phyloP scores from a whole-genome alignment of 2,329 filamentous ascomycete genomes.

The Alternaria conjuncta region DNA sequence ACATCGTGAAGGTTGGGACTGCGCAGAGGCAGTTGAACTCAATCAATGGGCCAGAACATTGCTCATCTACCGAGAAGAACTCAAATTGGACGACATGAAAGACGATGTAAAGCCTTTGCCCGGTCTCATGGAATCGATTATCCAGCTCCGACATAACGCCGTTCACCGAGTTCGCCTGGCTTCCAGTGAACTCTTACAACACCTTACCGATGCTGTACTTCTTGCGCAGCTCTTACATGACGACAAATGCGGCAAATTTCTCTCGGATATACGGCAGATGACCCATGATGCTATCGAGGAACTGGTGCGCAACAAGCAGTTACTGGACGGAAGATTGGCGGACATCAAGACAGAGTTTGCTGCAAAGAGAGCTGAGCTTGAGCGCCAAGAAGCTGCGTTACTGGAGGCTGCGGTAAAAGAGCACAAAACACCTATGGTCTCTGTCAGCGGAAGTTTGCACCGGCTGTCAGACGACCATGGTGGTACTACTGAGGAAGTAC shows the following conservation, averaged over 20 bases:
- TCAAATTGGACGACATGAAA: background rate
- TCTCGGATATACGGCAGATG: background rate
- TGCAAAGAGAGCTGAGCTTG: background rate
- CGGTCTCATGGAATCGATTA: background rate
- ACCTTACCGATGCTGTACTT: background rate
- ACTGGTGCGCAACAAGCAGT: background rate
- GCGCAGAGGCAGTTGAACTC: slow-evolving; percentile 1
- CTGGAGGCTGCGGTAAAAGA: background rate
- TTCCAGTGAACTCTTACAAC: background rate
- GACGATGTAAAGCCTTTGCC: background rate
- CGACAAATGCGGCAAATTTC: background rate
- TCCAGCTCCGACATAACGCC: background rate
- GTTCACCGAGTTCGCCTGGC: slow-evolving; percentile 5
- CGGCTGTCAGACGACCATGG: too few relatives aligned
- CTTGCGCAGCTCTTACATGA: background rate
- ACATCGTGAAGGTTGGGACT: background rate
- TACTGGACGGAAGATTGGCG: background rate
- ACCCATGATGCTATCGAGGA: background rate
- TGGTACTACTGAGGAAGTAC: background rate
- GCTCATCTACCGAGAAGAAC: background rate
- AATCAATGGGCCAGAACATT: background rate
- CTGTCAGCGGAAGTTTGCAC: background rate
- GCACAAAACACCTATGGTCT: background rate
- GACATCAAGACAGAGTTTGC: background rate
- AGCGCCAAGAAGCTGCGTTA: background rate